Base-by-base conservation (phyloP, 345 rosid genomes). In the Citropsis articulata region DNA sequence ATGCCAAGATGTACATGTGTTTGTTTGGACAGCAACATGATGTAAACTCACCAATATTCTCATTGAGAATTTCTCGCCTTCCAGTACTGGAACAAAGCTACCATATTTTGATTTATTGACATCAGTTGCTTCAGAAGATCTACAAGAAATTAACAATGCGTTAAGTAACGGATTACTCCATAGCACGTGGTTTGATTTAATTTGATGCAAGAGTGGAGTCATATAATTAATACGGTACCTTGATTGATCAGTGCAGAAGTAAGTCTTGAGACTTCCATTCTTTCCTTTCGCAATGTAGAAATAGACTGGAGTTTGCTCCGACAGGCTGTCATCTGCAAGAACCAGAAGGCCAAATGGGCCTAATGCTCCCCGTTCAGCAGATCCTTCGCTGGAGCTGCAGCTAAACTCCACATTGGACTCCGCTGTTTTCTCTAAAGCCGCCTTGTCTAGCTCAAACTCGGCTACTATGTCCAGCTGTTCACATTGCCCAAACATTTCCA, bases 271-370 rank as follows among this genome's bases (percentile, higher is more conserved):
- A 0, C 81, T 85, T 65, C 92, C 90, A 68, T 89, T 84, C 21
- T 35, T 73, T 76, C 90, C 90, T 66, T 90, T 94, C 7, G 88
- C 77, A 7, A 96, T 83, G 28, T 92, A 89, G 86, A 96, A 96
- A 83, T 92, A 92, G 10, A 96, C 97, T 1, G 98, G 97, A 25
- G 99, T 96, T 62, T 88, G 92, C 83, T 96, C 99, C 0, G 84
- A 56, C 35, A 83, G 92, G 68, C 71, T 73, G 1, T 85, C 79
- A 55, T 91, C 93, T 0, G 99, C 93, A 1, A 96, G 97, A 69
- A 94, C 94, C 9, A 90, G 81, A 63, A 96, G 82, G 55, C 99
- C 99, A 33, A 96, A 96, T 4, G 99, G 99, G 66, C 99, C 99
- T 60, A 94, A 68, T 10, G 97, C 90, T 3, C 92, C 90, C 7